Conservation (phyloP, 176 grass and related monocot genomes). For the Phoenix dactylifera region DNA sequence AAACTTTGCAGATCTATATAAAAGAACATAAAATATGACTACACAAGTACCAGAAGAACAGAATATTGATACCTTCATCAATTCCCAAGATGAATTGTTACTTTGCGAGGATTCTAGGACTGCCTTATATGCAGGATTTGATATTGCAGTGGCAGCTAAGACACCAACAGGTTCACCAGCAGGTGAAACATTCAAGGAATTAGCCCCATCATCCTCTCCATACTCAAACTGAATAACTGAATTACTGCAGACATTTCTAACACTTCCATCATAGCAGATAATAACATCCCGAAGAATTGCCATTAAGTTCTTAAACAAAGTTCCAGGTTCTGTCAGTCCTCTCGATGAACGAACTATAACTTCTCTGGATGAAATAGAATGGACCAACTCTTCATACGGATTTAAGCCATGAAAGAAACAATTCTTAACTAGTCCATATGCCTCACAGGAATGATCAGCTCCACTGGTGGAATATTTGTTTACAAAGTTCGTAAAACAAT, state of each 20-base stretch:
- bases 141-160: constrained; percentile 92
- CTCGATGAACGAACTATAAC: constrained; percentile 86
- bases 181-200: constrained; percentile 27
- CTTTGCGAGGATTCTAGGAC: constrained; percentile 86
- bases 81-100: constrained; percentile 96
- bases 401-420: constrained; percentile 75
- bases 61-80: constrained; percentile 62
- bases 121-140: constrained; percentile 74
- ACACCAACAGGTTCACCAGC: constrained; percentile 97
- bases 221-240: constrained; percentile 73
- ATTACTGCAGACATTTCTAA: constrained; percentile 85
- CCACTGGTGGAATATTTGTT: constrained; percentile 39
- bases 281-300: constrained; percentile 77
- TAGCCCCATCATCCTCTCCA: constrained; percentile 30
- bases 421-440: constrained; percentile 62
- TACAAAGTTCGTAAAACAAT: constrained; percentile 65
- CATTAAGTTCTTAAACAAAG: constrained; percentile 88
- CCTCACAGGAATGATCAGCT: constrained; percentile 50
- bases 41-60: neutral
- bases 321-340: constrained; percentile 86
- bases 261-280: constrained; percentile 84
- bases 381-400: constrained; percentile 84
- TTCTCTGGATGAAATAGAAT: constrained; percentile 80
- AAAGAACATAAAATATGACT: too few species aligned
- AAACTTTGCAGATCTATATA: too few species aligned